Evolutionary conservation across 805 yeast species (phyloP), one percentile per base, ranked within the genome.

Genomic region (Yarrowia sp.): DNA sequence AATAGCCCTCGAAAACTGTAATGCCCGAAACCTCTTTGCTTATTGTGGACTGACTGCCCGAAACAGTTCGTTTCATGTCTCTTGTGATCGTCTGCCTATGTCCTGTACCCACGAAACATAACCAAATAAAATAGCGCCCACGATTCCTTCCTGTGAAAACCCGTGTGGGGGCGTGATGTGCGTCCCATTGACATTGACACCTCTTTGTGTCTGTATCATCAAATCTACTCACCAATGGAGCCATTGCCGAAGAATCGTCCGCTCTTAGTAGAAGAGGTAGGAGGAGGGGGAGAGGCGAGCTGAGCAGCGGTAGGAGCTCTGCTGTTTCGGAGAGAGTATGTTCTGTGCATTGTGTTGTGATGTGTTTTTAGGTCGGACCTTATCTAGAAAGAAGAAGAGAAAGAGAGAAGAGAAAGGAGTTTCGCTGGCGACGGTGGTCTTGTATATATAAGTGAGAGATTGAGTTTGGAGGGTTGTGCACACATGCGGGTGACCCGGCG

Each of bases 301-400:
- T 93, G 97, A 70, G 97, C 85, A 67, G 98, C 98, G 66, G 99
- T 92, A 68, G 99, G 99, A 41, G 98, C 98, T 79, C 97, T 89
- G 65, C 88, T 78, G 72, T 92, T 87, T 85, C 99, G 92, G 79
- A 93, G 83, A 36, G 99, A 93, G 80, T 95, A 95, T 59, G 99
- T 93, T 87, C 98, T 89, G 84, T 93, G 98, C 99, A 95, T 95
- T 65, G 64, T 71, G 61, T 26, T 11, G 28, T 24, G n/a, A 17
- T 43, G 43, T 54, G 58, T 35, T 26, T 44, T 41, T 33, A 46
- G 58, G 46, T 44, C 49, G 44, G 38, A 51, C 28, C 46, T 38
- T 26, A 28, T 46, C 33, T 30, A 24, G 36, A 48, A 36, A 17
- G 48, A 56, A 49, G 54, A 22, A 22, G 30, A 30, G 22, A 21